Evolutionary conservation across 805 yeast species (phyloP).

Genomic region (Huiozyma naganishii): DNA sequence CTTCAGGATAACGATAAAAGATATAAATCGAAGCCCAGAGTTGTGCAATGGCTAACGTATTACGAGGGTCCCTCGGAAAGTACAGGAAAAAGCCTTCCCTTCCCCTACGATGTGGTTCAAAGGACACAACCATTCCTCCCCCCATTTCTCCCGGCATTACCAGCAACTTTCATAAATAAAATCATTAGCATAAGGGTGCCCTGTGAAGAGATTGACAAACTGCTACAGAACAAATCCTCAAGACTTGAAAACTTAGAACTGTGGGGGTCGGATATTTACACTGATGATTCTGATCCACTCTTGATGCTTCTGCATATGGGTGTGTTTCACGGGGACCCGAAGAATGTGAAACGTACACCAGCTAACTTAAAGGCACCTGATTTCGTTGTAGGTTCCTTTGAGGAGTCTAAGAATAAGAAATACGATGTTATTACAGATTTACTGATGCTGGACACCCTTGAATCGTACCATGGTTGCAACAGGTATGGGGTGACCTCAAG

Average conservation of each 20-base stretch:
- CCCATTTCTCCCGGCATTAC: constrained; percentile 21
- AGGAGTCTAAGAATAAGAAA: constrained; percentile 6
- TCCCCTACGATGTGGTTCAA: neutral
- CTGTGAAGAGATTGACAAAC: constrained; percentile 13
- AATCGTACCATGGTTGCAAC: constrained; percentile 51
- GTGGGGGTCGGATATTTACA: constrained; percentile 91
- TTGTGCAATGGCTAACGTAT: constrained; percentile 13
- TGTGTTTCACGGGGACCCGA: constrained; percentile 31
- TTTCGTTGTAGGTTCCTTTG: constrained; percentile 23
- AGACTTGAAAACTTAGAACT: constrained; percentile 41
- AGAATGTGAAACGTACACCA: constrained; percentile 27
- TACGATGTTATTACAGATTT: constrained; percentile 28
- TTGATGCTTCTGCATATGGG: constrained; percentile 71
- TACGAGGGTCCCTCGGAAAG: constrained; percentile 8
- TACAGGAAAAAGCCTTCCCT: neutral
- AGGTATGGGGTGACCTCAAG: constrained; percentile 67
- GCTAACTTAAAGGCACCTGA: constrained; percentile 30
- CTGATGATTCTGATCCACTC: constrained; percentile 86
- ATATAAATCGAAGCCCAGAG: constrained; percentile 4
- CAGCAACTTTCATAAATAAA: constrained; percentile 12
- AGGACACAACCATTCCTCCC: neutral
- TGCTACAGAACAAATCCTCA: constrained; percentile 18
- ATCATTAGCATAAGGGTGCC: constrained; percentile 14
- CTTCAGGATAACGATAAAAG: constrained; percentile 3
- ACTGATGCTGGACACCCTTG: constrained; percentile 56